Conservation (phyloP, 495 filamentous ascomycete species). For the Physcia stellaris region DNA sequence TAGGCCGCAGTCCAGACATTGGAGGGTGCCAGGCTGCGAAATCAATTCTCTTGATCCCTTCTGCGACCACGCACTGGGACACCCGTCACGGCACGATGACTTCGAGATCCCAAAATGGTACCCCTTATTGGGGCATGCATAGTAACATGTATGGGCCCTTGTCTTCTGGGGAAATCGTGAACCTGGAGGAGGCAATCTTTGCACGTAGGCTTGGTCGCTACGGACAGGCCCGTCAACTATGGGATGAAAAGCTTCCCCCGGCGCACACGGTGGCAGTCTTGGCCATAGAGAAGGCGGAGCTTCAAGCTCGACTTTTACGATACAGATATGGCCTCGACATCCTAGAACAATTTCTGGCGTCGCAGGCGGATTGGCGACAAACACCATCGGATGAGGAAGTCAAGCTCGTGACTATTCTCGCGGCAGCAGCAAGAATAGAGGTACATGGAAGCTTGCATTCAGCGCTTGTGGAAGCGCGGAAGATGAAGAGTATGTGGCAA, state of each 20-base stretch:
- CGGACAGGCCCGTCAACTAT: neutral
- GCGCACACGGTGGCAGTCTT: conserved; percentile 1
- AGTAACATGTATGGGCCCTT: neutral
- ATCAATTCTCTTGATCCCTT: too few relatives aligned
- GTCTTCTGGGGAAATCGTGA: neutral
- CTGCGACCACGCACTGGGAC: too few relatives aligned
- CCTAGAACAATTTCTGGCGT: neutral
- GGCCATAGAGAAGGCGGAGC: conserved; percentile 1
- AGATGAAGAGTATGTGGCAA: too few relatives aligned
- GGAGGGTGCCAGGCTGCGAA: too few relatives aligned
- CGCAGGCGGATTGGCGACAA: neutral
- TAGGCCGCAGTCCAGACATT: too few relatives aligned
- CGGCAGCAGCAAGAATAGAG: conserved; percentile 1
- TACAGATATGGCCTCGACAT: neutral
- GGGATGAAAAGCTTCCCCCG: conserved; percentile 1
- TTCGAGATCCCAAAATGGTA: too few relatives aligned
- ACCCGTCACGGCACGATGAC: too few relatives aligned
- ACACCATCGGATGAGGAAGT: neutral
- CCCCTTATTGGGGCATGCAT: neutral
- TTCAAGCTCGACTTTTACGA: neutral
- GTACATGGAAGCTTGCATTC: too few relatives aligned
- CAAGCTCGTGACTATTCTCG: conserved; percentile 1
- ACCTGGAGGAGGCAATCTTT: conserved; percentile 1
- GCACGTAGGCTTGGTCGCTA: conserved; percentile 3
- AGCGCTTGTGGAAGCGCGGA: too few relatives aligned